Evolutionary conservation across 2,329 filamentous ascomycete species (phyloP).

Genomic region (Aspergillus sp.): DNA sequence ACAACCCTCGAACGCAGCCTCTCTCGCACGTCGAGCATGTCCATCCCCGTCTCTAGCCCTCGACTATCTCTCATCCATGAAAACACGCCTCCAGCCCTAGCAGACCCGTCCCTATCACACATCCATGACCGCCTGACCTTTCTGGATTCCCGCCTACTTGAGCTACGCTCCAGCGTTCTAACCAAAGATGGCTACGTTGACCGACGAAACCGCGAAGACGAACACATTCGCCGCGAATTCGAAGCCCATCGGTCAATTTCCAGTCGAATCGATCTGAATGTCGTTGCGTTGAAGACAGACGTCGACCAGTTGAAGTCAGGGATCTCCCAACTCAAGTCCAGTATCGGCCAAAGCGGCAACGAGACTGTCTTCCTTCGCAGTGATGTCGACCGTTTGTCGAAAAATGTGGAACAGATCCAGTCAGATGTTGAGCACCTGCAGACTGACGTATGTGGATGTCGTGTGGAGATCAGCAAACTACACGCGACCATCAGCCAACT

Average conservation of each 20-base stretch:
- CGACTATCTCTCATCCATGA: constrained; percentile 38
- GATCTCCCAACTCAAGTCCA: constrained; percentile 38
- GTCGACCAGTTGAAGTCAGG: constrained; percentile 39
- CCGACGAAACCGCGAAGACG: constrained; percentile 42
- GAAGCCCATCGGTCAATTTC: constrained; percentile 37
- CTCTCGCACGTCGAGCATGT: constrained; percentile 41
- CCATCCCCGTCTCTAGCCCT: constrained; percentile 39
- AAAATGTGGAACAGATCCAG: constrained; percentile 40
- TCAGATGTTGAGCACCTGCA: constrained; percentile 37
- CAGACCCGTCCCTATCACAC: constrained; percentile 38
- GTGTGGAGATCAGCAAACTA: constrained; percentile 41
- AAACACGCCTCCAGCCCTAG: constrained; percentile 34
- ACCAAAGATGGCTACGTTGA: constrained; percentile 44
- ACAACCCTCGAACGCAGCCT: constrained; percentile 39
- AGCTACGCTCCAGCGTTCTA: constrained; percentile 40
- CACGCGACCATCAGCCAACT: constrained; percentile 39
- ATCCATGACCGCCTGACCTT: constrained; percentile 43
- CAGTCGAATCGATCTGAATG: constrained; percentile 39
- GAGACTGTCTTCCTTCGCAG: constrained; percentile 39
- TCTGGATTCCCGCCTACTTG: constrained; percentile 40
- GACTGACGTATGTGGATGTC: constrained; percentile 36
- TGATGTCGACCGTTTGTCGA: constrained; percentile 41
- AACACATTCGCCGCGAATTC: constrained; percentile 43
- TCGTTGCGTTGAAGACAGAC: constrained; percentile 38
- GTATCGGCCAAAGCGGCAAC: constrained; percentile 33